Base-by-base conservation (phyloP, 768 basidiomycete species). In the Punctularia strigosozonata region DNA sequence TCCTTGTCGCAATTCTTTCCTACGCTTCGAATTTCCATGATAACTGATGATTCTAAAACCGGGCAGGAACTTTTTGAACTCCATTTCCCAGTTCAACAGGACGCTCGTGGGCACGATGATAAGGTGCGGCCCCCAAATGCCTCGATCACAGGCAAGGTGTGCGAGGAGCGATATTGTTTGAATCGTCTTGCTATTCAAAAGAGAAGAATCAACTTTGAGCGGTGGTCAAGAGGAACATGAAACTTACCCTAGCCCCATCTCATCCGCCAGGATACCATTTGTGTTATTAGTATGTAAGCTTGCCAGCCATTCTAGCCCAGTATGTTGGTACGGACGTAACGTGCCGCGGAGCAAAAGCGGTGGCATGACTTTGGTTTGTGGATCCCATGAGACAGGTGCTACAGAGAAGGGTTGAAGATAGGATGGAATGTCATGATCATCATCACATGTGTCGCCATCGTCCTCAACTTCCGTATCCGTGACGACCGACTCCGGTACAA, bases 101-200 rank as follows among this genome's bases (percentile, higher is more conserved):
- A 98, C 94, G 40, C 88, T 89, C 7, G 94, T 87, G 1, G 95
- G 95, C 41, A 80, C 85, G 50, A 94, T 77, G 48, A 99, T 83
- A 5, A 98, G 68, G 65, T 95, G 88, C 1, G 89, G 88, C 4
- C 90, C 86, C 84, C 85, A 86, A 46, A 95, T 86, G 13, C 88
- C 86, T 39, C 83, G 69, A 46, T 90, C 83, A 50, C 85, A 88
- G 31, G 90, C 85, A 8, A 99, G 69, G 61, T 97, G 88, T 2
- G 94, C 94, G 3, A 99, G 64, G 25, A 98, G 69, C 1, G 94
- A 71, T 36, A 99, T 98, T 1, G 94, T 94, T 60, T 99, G 95
- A 23, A 99, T 87, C 0, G 95, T 98, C 66, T 88, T 88, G 36
- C 89, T 97, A 50, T 13, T 30, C 4, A 12, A 25, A 43, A 26